A percentile compares a stretch with the other conserved stretches of the same genome.
Evolutionary conservation across 108 stramenopile genomes (phyloP).

Genomic region (Skeletonema costatum): DNA sequence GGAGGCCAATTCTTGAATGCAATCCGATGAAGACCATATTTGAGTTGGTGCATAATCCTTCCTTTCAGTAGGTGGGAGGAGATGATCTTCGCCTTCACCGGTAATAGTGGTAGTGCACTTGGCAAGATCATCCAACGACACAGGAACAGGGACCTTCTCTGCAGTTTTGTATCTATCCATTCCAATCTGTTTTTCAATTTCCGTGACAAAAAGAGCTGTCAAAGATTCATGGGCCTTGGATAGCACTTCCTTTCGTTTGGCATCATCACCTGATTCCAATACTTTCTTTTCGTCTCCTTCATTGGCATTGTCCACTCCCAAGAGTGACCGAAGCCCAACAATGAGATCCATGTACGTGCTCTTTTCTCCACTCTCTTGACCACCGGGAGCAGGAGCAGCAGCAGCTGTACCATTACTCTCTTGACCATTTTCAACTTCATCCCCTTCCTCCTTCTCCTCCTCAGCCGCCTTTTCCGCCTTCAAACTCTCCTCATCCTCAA

Average conservation of each 20-base stretch:
- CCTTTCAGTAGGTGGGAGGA: slow-evolving; percentile 59
- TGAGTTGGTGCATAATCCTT: slow-evolving; percentile 41
- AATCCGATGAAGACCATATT: slow-evolving; percentile 59
- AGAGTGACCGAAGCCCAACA: slow-evolving; percentile 42
- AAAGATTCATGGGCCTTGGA: slow-evolving; percentile 31
- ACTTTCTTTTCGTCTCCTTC: neutral
- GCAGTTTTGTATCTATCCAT: slow-evolving; percentile 92
- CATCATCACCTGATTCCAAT: neutral
- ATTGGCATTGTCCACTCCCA: slow-evolving; percentile 6
- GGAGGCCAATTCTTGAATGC: slow-evolving; percentile 45
- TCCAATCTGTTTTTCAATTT: slow-evolving; percentile 84
- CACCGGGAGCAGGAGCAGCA: no score
- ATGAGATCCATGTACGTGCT: slow-evolving; percentile 80
- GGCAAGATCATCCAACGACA: slow-evolving; percentile 36
- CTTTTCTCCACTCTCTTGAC: slow-evolving; percentile 42
- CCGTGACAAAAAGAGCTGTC: slow-evolving; percentile 56
- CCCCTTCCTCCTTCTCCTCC: slow-evolving; percentile 8
- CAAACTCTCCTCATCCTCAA: slow-evolving; percentile 51
- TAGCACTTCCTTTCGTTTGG: slow-evolving; percentile 9
- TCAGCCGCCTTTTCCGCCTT: slow-evolving; percentile 3
- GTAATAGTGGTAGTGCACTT: slow-evolving; percentile 11
- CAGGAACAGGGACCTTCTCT: slow-evolving; percentile 68
- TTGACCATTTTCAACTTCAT: slow-evolving; percentile 7
- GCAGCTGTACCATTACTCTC: slow-evolving; percentile 3
- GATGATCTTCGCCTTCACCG: slow-evolving; percentile 17